Percentiles rank a stretch among this genome's conserved stretches.
Conservation (phyloP, 306 rosid species). For the Spatholobus suberectus region DNA sequence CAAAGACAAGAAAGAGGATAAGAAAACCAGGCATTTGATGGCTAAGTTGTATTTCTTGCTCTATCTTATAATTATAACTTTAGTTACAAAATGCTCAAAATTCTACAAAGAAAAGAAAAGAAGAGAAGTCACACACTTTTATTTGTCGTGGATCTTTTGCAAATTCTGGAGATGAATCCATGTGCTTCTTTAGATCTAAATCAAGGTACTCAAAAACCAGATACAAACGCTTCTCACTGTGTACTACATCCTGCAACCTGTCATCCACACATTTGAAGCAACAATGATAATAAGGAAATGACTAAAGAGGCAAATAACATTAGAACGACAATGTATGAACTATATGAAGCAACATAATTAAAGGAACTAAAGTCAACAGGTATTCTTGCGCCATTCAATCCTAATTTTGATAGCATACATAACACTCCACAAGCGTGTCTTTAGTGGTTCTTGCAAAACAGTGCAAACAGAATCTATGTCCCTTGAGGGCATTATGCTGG, state of each 20-base stretch:
- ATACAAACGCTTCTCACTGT: conserved; percentile 90
- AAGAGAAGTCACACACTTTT: conserved; percentile 60
- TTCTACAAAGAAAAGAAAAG: conserved; percentile 7
- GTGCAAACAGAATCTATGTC: neutral
- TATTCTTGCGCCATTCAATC: neutral
- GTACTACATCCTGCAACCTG: conserved; percentile 97
- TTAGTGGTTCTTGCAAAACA: neutral
- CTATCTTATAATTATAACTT: neutral
- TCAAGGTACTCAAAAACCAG: conserved; percentile 97
- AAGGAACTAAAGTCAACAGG: conserved; percentile 16
- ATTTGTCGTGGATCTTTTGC: conserved; percentile 81
- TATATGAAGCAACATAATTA: conserved; percentile 11
- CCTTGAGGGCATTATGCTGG: neutral
- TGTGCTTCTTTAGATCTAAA: conserved; percentile 96
- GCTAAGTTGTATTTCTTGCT: neutral
- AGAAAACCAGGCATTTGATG: neutral
- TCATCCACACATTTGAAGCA: conserved; percentile 36
- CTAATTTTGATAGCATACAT: conserved; percentile 5
- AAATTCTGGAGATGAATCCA: conserved; percentile 97
- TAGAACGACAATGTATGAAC: conserved; percentile 4
- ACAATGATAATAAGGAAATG: conserved; percentile 27
- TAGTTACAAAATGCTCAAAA: conserved; percentile 3
- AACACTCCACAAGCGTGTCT: neutral
- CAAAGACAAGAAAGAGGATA: conserved; percentile 21
- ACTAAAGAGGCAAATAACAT: conserved; percentile 28